Percentiles rank a stretch among this genome's conserved stretches.
phyloP scores from a whole-genome alignment of 345 rosid genomes.

The Eucalyptus fibrosa region DNA sequence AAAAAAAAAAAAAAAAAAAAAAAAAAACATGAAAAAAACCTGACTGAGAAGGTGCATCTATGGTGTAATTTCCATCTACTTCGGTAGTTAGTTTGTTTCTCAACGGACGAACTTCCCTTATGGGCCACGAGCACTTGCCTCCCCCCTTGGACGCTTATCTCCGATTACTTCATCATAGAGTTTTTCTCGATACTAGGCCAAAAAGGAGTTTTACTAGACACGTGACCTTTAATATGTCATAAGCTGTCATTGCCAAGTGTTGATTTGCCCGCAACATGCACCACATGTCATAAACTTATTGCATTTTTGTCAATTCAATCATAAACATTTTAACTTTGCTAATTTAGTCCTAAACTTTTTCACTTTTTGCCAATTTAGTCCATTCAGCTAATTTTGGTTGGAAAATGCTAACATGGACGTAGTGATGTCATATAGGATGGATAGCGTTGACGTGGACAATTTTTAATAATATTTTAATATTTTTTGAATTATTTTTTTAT shows the following conservation, averaged over 20 bases:
- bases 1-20: no score
- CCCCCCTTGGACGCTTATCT: neutral
- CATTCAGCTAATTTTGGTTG: no score
- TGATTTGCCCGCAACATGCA: neutral
- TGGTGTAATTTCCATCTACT: neutral
- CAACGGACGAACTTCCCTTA: neutral
- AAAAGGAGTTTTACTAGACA: neutral
- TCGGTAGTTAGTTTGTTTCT: neutral
- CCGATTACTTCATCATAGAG: neutral
- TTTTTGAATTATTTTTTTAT: no score
- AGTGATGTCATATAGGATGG: fast-evolving
- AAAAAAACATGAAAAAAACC: neutral
- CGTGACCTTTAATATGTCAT: neutral
- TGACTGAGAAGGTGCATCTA: neutral
- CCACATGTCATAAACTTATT: neutral
- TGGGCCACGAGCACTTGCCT: neutral
- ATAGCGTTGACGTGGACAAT: no score
- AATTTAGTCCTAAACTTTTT: no score
- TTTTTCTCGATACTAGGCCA: neutral
- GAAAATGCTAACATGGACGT: no score
- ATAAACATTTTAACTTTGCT: no score
- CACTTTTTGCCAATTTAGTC: no score
- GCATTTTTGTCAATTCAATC: no score
- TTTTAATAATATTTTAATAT: no score
- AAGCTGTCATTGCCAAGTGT: neutral